Evolutionary conservation across 1,284 basidiomycete species (phyloP), one percentile per base, ranked within the genome.

Genomic region (Cutaneotrichosporon cyanovorans): DNA sequence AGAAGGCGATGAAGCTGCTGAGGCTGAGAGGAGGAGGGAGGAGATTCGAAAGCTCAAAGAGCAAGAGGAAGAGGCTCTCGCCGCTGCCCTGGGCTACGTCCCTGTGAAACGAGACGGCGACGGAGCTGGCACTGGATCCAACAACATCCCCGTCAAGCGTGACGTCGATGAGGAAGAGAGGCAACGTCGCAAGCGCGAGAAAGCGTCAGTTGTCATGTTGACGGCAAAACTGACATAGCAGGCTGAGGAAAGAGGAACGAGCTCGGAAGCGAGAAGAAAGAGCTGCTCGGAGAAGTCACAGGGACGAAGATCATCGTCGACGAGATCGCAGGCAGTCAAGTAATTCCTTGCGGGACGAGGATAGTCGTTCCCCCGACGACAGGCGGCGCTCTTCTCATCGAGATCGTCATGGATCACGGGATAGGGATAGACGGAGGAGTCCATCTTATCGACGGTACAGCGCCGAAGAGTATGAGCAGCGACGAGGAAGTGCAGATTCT

Each of bases 31-130:
- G 15, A 51, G 56, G 15, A 46, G 47, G 19, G 63, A 84, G 53
- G 89, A 93, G 72, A 82, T 92, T 33, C 73, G 78, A 51, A 80
- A 77, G 60, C 68, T 92, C 48, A 92, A 92, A 68, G 84, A 88
- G 62, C 78, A 82, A 16, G 89, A 93, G 64, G 86, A 85, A 33
- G 87, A 92, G 48, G 89, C 88, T 0, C 72, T 93, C 45, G 75
- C 84, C 19, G 78, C 82, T 25, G 87, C 86, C 37, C 69, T 93
- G 80, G 87, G 68, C 37, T 65, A 62, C 42, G 57, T 57, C n/a
- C 64, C 64, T 6, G 44, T 44, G 6, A 57, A 53, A 32, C 56
- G 54, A 37, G 37, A 32, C 33, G 42, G 44, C 4, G 51, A 50
- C 30, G 51, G 59, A 3, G 50, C 19, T 10, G 56, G 57, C 2